Conservation (phyloP, 2,329 filamentous ascomycete species). For the Aspergillus arachidicola region DNA sequence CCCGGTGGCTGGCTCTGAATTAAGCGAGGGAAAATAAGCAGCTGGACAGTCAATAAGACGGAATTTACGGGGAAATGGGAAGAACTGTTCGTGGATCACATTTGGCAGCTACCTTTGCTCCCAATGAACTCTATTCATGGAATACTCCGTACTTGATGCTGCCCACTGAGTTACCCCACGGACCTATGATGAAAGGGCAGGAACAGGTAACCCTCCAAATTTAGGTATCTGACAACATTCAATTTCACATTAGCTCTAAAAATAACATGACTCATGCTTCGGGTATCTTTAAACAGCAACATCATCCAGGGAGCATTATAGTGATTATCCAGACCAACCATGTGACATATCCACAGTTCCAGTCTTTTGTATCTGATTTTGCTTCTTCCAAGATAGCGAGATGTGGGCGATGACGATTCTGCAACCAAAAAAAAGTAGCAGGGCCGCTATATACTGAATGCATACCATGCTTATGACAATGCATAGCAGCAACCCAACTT, state of each 20-base stretch:
- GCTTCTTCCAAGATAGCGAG: background rate
- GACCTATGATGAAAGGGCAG: background rate
- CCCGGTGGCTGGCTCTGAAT: background rate
- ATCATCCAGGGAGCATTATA: background rate
- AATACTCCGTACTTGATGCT: background rate
- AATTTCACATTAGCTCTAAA: slow-evolving; percentile 13
- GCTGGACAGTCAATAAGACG: background rate
- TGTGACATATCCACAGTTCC: slow-evolving; percentile 4
- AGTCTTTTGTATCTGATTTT: background rate
- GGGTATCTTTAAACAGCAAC: slow-evolving; percentile 12
- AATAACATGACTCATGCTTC: slow-evolving; percentile 11
- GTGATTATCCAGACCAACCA: slow-evolving; percentile 3
- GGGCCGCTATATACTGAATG: slow-evolving; percentile 3
- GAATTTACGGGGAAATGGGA: background rate
- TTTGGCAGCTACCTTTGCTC: background rate
- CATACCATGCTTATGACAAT: background rate
- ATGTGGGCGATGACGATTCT: background rate
- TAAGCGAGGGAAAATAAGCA: background rate
- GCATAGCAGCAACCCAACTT: background rate
- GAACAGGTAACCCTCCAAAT: background rate
- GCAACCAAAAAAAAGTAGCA: background rate
- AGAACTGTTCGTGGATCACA: background rate
- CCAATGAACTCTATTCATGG: slow-evolving; percentile 1
- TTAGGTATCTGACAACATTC: slow-evolving; percentile 3
- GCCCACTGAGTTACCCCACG: background rate